These are phyloP conservation scores for Cudoniella acicularis DNA, from an alignment of 495 filamentous ascomycete species.

Conservation along the genomic window DNA sequence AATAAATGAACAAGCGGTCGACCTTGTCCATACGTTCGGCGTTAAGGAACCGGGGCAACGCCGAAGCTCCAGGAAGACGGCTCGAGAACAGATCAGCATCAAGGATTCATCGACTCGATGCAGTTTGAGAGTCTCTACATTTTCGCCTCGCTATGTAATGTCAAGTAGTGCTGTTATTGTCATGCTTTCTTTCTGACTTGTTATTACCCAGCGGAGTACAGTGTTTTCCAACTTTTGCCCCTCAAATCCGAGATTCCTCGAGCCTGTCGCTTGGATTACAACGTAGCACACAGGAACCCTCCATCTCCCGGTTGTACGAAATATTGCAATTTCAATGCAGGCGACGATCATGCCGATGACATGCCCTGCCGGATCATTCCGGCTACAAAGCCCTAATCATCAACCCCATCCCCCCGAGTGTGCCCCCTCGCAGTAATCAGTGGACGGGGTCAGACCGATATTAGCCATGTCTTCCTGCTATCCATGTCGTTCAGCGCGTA, in stretches of 20 bases:
- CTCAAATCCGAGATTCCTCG: background rate
- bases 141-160: no score
- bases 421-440: background rate
- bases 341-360: background rate
- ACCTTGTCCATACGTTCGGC: background rate
- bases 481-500: background rate
- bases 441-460: background rate
- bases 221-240: no score
- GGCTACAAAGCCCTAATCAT: background rate
- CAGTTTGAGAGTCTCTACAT: no score
- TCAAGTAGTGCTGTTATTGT: no score
- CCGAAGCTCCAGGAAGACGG: no score
- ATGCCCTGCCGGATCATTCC: background rate
- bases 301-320: background rate
- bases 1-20: background rate
- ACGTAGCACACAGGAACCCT: background rate
- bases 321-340: background rate
- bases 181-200: background rate
- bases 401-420: background rate
- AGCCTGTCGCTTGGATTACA: background rate
- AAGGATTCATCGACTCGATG: no score
- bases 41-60: no score
- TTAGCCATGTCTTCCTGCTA: background rate
- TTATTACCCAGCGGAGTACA: no score
- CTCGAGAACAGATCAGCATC: background rate